phyloP scores from a whole-genome alignment of 2,329 filamentous ascomycete species.

The Diaporthe vaccinii region DNA sequence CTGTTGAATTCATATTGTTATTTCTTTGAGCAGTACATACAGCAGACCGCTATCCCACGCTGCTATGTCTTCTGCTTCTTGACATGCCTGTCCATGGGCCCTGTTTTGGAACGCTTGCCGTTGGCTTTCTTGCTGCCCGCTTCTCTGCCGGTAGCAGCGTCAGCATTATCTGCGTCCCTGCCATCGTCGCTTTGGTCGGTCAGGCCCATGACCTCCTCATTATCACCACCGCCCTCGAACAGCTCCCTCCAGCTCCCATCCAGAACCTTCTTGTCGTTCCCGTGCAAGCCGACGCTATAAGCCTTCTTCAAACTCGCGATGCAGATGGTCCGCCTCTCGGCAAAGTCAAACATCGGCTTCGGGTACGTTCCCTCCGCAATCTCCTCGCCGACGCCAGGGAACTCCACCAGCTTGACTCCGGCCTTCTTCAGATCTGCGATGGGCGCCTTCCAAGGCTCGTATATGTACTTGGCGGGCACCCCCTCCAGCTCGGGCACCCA shows the following conservation, averaged over 20 bases:
- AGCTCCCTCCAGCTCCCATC: constrained; percentile 69
- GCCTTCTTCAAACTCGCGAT: constrained; percentile 78
- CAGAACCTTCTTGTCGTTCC: constrained; percentile 71
- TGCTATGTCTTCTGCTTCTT: constrained; percentile 48
- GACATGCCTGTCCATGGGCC: constrained; percentile 51
- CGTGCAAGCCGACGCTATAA: constrained; percentile 74
- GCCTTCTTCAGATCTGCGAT: constrained; percentile 77
- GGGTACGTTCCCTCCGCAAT: constrained; percentile 70
- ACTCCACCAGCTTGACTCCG: constrained; percentile 56
- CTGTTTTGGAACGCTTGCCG: constrained; percentile 45
- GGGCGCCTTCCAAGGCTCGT: constrained; percentile 83
- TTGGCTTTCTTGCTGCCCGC: constrained; percentile 34
- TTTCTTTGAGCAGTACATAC: no score
- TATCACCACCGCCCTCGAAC: constrained; percentile 56
- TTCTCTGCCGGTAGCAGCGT: constrained; percentile 45
- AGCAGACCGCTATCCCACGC: neutral
- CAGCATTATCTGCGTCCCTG: constrained; percentile 50
- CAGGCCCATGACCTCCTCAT: constrained; percentile 57
- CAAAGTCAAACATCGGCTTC: constrained; percentile 84
- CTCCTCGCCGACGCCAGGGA: constrained; percentile 58
- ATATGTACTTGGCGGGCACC: constrained; percentile 78
- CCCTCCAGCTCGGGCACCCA: constrained; percentile 77
- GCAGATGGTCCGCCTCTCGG: constrained; percentile 71
- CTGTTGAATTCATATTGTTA: no score
- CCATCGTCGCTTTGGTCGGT: constrained; percentile 50